Percentiles rank a stretch among this genome's conserved stretches.
These are phyloP conservation scores for Nadsonia commutata DNA, from an alignment of 1,139 yeast genomes.

Conservation along the genomic window DNA sequence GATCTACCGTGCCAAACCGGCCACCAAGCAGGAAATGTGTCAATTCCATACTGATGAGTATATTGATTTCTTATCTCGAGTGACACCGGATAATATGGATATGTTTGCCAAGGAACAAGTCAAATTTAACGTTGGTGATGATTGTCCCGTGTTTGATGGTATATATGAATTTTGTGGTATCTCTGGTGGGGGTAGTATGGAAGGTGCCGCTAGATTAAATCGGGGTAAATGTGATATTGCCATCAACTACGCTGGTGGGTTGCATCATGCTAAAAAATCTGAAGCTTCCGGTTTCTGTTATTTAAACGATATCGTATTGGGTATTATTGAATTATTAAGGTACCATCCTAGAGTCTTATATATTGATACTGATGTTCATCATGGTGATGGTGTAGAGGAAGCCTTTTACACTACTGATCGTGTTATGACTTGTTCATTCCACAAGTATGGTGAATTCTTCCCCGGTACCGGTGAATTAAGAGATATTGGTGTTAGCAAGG, in stretches of 20 bases:
- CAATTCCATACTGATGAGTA: constrained; percentile 97
- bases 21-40: constrained; percentile 96
- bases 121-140: constrained; percentile 93
- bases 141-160: constrained; percentile 95
- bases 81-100: constrained; percentile 88
- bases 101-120: constrained; percentile 84
- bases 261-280: constrained; percentile 91
- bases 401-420: constrained; percentile 93
- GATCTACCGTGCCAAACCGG: constrained; percentile 91
- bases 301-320: constrained; percentile 76
- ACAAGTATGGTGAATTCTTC: constrained; percentile 91
- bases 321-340: constrained; percentile 74
- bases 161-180: constrained; percentile 88
- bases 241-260: constrained; percentile 92
- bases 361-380: constrained; percentile 92
- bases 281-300: constrained; percentile 97
- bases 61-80: constrained; percentile 83
- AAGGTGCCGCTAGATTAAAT: constrained; percentile 86
- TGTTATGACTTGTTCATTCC: constrained; percentile 96
- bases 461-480: constrained; percentile 92
- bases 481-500: constrained; percentile 81
- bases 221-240: constrained; percentile 93
- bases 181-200: constrained; percentile 94
- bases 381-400: constrained; percentile 98
- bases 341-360: constrained; percentile 93